phyloP scores from a whole-genome alignment of 176 grass and related monocot species.

The Thalia dealbata region DNA sequence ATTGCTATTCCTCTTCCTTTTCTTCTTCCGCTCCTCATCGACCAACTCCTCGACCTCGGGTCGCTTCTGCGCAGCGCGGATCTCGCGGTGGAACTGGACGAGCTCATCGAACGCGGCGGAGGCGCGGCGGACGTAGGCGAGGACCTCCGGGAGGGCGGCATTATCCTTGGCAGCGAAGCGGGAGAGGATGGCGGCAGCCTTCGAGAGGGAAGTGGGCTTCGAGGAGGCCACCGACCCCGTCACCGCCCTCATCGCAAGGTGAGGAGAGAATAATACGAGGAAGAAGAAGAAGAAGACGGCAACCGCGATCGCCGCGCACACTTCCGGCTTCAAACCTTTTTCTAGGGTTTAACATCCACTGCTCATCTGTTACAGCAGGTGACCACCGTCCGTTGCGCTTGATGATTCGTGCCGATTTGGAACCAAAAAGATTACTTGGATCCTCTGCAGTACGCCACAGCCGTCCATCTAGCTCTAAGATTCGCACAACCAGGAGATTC shows the following conservation, averaged over 20 bases:
- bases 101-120: conserved; percentile 28
- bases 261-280: not conserved
- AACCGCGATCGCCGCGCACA: not conserved
- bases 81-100: conserved; percentile 10
- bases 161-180: conserved; percentile 23
- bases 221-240: conserved; percentile 14
- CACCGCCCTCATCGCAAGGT: conserved; percentile 26
- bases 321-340: too few species aligned
- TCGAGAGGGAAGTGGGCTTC: conserved; percentile 17
- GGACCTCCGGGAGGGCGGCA: conserved; percentile 9
- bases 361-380: too few species aligned
- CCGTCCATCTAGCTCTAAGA: too few species aligned
- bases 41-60: not conserved
- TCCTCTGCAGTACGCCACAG: too few species aligned
- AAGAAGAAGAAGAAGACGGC: not conserved
- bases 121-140: conserved; percentile 24
- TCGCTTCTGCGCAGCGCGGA: not conserved
- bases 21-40: not conserved
- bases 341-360: too few species aligned
- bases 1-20: not conserved
- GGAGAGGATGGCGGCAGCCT: conserved; percentile 13
- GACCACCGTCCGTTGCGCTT: too few species aligned
- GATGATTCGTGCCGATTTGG: too few species aligned
- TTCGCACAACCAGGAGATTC: too few species aligned
- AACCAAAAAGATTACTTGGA: too few species aligned